Conservation (phyloP, 2,329 filamentous ascomycete species). For the Fusarium caatingaense region DNA sequence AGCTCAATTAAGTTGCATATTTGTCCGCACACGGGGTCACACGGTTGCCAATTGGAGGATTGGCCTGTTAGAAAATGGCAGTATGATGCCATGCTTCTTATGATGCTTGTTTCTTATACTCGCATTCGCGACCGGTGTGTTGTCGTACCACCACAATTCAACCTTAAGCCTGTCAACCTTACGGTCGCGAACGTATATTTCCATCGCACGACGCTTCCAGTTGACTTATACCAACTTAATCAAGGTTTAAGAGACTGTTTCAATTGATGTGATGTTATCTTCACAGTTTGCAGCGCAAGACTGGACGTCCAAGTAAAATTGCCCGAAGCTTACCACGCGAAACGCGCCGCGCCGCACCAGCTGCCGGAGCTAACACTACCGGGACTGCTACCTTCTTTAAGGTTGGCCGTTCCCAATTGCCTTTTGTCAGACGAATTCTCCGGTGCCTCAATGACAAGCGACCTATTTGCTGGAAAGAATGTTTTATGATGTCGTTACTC, state of each 20-base stretch:
- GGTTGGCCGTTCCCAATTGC: background rate
- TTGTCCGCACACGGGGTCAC: background rate
- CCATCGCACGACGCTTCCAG: background rate
- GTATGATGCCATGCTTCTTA: background rate
- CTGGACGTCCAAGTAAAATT: background rate
- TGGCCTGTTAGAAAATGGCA: rapidly evolving
- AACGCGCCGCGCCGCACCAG: background rate
- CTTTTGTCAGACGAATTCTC: background rate
- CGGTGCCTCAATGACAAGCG: background rate
- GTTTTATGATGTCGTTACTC: no score
- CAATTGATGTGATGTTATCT: background rate
- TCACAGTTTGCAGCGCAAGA: background rate
- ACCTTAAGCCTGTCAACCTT: background rate
- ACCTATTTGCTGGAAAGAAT: no score
- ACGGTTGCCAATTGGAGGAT: background rate
- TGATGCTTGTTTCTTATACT: background rate
- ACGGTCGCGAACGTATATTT: background rate
- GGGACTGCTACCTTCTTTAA: background rate
- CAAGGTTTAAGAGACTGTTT: background rate
- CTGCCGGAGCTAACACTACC: background rate
- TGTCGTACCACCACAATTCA: background rate
- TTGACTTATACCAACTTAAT: background rate
- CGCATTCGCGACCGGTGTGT: background rate
- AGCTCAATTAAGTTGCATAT: background rate
- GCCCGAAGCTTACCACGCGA: background rate